Conservation (phyloP, 768 basidiomycete genomes). For the Tulasnella sp. region DNA sequence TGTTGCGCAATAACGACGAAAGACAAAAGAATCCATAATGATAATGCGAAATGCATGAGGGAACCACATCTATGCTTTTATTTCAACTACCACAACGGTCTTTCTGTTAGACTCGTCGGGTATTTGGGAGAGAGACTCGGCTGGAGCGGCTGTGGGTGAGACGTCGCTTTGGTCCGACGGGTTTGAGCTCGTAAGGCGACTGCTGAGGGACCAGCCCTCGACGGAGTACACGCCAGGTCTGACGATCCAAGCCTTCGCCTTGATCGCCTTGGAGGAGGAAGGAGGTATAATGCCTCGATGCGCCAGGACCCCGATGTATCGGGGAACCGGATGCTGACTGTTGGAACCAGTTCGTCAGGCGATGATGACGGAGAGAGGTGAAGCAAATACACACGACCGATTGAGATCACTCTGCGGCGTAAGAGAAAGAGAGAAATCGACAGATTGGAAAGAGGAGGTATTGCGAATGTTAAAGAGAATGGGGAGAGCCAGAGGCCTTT, state of each 20-base stretch:
- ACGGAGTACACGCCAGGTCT: conserved; percentile 55
- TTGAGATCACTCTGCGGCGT: conserved; percentile 10
- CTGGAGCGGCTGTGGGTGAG: not conserved
- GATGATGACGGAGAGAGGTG: conserved; percentile 7
- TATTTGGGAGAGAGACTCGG: not conserved
- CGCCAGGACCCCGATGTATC: conserved; percentile 58
- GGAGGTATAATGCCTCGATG: conserved; percentile 51
- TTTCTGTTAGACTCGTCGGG: not conserved
- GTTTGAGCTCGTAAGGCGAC: not conserved
- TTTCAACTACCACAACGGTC: not conserved
- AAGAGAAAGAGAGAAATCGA: conserved; percentile 47
- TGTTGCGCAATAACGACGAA: not conserved
- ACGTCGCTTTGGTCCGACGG: not conserved
- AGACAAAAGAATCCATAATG: not conserved
- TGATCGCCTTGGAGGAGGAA: conserved; percentile 32
- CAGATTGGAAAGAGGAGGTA: conserved; percentile 51
- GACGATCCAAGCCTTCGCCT: conserved; percentile 45
- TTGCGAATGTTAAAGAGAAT: conserved; percentile 55
- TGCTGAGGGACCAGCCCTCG: conserved; percentile 58
- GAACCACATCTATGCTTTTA: not conserved
- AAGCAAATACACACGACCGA: conserved; percentile 18
- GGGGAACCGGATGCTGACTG: conserved; percentile 34
- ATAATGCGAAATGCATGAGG: not conserved
- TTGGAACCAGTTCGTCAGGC: not conserved
- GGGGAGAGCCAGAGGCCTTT: conserved; percentile 44